Evolutionary conservation across 108 stramenopile species (phyloP), one percentile per base, ranked within the genome.

Genomic region (Nitzschia palea): DNA sequence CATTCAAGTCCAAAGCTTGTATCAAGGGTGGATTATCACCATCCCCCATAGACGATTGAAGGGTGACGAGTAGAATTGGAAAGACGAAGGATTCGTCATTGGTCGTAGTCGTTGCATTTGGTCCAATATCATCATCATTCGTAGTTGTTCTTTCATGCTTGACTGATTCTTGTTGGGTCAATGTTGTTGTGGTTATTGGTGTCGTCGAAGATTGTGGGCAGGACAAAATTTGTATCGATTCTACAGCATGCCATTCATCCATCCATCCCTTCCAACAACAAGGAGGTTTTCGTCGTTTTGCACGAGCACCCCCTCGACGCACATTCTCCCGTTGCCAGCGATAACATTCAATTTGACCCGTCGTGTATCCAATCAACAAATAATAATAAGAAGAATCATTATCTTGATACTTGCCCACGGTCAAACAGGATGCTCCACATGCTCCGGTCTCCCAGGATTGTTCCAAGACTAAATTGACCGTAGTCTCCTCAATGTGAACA

Each of bases 391-490:
- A n/a, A n/a, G n/a, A n/a, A n/a, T n/a, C n/a, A n/a, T n/a, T n/a
- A n/a, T n/a, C n/a, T n/a, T n/a, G n/a, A n/a, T n/a, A n/a, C n/a
- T n/a, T n/a, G n/a, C n/a, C 47, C 18, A 48, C 47, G 18, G 18
- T 20, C 23, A 53, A 18, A 25, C 65, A 65, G 1, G 65, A 26
- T 9, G 52, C 23, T 27, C 65, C 51, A 25, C 23, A 65, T n/a
- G 23, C 12, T 22, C 65, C 65, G 3, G 65, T 65, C 1, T 35
- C 54, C 26, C 37, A 65, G 1, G 65, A 53, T 3, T 42, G 45
- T 1, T 51, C 65, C 22, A 30, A 37, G 17, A 28, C 32, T 22
- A 59, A 37, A 20, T 51, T n/a, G 50, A 22, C 18, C 23, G 6
- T 14, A 42, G 9, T 42, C 14, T 12, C 42, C 28, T 3, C 4